Evolutionary conservation across 1,284 basidiomycete species (phyloP).

Genomic region (Fomitopsis pinicola): DNA sequence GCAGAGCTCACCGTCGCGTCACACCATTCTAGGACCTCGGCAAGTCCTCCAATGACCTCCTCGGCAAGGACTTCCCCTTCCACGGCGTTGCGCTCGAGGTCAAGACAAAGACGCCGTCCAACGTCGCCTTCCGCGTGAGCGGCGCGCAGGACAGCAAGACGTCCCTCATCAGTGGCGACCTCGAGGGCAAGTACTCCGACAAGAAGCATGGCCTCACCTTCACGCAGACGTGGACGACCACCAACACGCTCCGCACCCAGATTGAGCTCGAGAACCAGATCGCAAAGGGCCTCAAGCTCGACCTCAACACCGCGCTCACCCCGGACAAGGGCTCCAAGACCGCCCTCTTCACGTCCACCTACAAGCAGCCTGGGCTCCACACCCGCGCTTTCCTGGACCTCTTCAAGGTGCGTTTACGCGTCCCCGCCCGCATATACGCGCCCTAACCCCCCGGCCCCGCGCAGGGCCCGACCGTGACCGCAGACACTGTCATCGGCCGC

Average conservation of each 20-base stretch:
- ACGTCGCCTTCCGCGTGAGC: slow-evolving; percentile 85
- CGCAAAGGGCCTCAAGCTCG: slow-evolving; percentile 96
- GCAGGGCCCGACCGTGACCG: slow-evolving; percentile 94
- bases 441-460: neutral
- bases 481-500: slow-evolving; percentile 92
- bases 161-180: slow-evolving; percentile 73
- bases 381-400: slow-evolving; percentile 89
- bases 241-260: slow-evolving; percentile 88
- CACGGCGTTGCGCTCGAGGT: slow-evolving; percentile 78
- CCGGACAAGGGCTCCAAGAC: slow-evolving; percentile 86
- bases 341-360: slow-evolving; percentile 79
- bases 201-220: slow-evolving; percentile 86
- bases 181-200: slow-evolving; percentile 91
- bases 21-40: slow-evolving; percentile 74
- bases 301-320: slow-evolving; percentile 81
- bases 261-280: slow-evolving; percentile 98
- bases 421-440: slow-evolving; percentile 3
- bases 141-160: slow-evolving; percentile 76
- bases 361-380: slow-evolving; percentile 98
- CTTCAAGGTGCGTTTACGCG: slow-evolving; percentile 72
- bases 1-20: slow-evolving; percentile 2
- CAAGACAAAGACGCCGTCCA: slow-evolving; percentile 93
- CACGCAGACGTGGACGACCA: slow-evolving; percentile 94
- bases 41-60: slow-evolving; percentile 95
- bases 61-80: slow-evolving; percentile 93